A percentile compares a stretch with the other conserved stretches of the same genome.
phyloP scores from a whole-genome alignment of 2,329 filamentous ascomycete genomes.

The Colletotrichum chrysophilum region DNA sequence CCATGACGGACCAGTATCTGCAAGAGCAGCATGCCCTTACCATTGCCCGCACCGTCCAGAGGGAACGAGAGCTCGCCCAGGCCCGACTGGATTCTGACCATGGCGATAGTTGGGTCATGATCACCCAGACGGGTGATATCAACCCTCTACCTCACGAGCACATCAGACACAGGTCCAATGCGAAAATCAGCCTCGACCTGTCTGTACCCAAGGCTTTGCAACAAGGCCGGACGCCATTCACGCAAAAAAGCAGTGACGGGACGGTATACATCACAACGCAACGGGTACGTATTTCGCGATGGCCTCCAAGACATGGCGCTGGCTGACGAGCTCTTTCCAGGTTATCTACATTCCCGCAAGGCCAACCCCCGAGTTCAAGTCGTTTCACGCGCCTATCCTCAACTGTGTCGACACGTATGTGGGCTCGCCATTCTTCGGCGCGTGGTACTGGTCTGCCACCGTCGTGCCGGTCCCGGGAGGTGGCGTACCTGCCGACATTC shows the following conservation, averaged over 20 bases:
- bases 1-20: slow-evolving; percentile 48
- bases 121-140: slow-evolving; percentile 75
- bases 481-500: slow-evolving; percentile 76
- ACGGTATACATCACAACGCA: slow-evolving; percentile 84
- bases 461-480: slow-evolving; percentile 84
- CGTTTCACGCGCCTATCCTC: slow-evolving; percentile 87
- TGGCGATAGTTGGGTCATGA: slow-evolving; percentile 84
- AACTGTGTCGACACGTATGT: slow-evolving; percentile 88
- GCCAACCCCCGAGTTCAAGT: slow-evolving; percentile 74
- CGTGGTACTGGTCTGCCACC: slow-evolving; percentile 85
- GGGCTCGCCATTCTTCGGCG: slow-evolving; percentile 88
- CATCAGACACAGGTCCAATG: slow-evolving; percentile 79
- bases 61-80: slow-evolving; percentile 27
- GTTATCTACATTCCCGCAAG: slow-evolving; percentile 85
- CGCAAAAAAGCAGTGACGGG: slow-evolving; percentile 76
- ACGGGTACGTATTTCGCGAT: slow-evolving; percentile 60
- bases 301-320: neutral
- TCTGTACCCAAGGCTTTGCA: slow-evolving; percentile 70
- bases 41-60: slow-evolving; percentile 42
- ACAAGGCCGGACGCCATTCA: slow-evolving; percentile 66
- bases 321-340: slow-evolving; percentile 45
- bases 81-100: slow-evolving; percentile 56
- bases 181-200: slow-evolving; percentile 78
- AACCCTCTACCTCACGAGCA: slow-evolving; percentile 86
- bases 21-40: slow-evolving; percentile 50